These are phyloP conservation scores for Penicillium robsamsonii DNA, from an alignment of 495 filamentous ascomycete genomes.

Conservation along the genomic window DNA sequence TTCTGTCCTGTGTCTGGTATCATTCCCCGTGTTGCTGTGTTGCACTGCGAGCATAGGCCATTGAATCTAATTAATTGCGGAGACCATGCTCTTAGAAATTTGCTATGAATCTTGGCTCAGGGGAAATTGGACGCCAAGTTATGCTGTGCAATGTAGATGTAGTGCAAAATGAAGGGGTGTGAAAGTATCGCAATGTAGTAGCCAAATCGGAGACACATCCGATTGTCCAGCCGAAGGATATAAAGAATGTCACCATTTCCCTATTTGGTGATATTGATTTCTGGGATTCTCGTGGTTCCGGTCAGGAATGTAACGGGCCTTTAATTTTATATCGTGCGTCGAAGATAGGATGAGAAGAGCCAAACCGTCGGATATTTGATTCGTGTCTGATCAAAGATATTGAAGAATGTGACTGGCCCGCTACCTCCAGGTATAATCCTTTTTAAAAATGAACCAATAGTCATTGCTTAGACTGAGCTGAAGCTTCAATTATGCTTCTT, in stretches of 20 bases:
- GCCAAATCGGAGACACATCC: neutral
- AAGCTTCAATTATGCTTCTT: neutral
- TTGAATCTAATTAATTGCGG: constrained; percentile 1
- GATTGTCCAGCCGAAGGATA: neutral
- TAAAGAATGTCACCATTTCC: constrained; percentile 9
- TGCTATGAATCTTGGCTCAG: neutral
- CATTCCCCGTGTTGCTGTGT: constrained; percentile 1
- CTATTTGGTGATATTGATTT: neutral
- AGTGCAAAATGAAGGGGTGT: constrained; percentile 14
- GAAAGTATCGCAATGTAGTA: constrained; percentile 12
- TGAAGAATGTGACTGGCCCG: neutral
- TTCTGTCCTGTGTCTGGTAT: neutral
- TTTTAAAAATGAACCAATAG: neutral
- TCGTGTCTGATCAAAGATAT: neutral
- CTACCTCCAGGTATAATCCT: neutral
- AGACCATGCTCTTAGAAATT: neutral
- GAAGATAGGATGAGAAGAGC: neutral
- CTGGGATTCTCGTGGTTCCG: neutral
- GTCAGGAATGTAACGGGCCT: constrained; percentile 4
- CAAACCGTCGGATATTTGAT: neutral
- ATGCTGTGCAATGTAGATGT: neutral
- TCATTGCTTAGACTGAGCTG: neutral
- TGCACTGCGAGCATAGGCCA: neutral
- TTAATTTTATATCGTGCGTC: neutral
- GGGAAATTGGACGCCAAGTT: neutral